Base-by-base conservation (phyloP, 495 filamentous ascomycete genomes). In the Podospora anserina region DNA sequence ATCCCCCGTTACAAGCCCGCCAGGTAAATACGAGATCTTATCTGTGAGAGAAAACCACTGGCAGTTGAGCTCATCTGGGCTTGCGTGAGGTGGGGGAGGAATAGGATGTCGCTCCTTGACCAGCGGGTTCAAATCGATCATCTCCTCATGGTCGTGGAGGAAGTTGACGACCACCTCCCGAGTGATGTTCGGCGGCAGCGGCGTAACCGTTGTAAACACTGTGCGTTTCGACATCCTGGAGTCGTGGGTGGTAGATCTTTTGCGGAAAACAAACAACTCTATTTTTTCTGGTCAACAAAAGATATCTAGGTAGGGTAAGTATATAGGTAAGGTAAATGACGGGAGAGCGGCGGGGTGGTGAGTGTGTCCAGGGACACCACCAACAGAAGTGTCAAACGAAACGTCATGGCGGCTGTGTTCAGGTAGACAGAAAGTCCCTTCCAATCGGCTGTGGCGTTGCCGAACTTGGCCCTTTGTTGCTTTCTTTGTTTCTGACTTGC, bases 91-190 rank as follows among this genome's bases (percentile, higher is more conserved):
- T 0, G 90, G 91, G 0, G 90, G 81, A 26, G 82, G 82, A 76
- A 89, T 89, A 0, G 83, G 83, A 66, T 88, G 83, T 55, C 90
- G 85, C 53, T 89, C 85, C 59, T 89, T 85, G 62, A 95, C 90
- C 6, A 94, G 83, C 0, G 92, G 92, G 76, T 93, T 95, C 28
- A 93, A 82, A 57, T 91, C 88, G 72, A 94, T 94, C 86, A 95
- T 93, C 67, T 87, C 88, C 55, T 81, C 76, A 74, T 93, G 90
- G 73, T 87, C 85, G 77, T 92, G 90, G 5, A 94, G 84, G 23
- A 89, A 89, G 28, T 86, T 82, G 68, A 93, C 74, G 28, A 91
- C 91, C 15, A 84, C 84, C 70, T 89, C 81, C 39, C 90, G 87
- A 20, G 86, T 82, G 63, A 93, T 85, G 61, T 82, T 81, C n/a